Conservation (phyloP, 2,329 filamentous ascomycete species). For the Arthroderma sp. region DNA sequence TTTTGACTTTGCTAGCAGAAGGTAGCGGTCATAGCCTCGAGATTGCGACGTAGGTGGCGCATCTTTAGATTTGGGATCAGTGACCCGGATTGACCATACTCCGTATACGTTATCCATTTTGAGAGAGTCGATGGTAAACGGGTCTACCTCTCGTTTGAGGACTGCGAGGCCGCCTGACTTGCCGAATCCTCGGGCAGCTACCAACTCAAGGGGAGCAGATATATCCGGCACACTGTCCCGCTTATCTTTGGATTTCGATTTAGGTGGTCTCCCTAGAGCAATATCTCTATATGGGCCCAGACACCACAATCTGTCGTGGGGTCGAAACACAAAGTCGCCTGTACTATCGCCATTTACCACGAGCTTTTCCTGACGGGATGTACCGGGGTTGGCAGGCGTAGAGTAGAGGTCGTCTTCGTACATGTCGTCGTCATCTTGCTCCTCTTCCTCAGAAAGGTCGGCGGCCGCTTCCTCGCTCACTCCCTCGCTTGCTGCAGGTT, state of each 20-base stretch:
- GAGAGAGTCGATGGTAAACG: constrained; percentile 56
- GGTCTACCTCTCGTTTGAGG: constrained; percentile 65
- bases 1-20: constrained; percentile 64
- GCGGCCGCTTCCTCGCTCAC: constrained; percentile 16
- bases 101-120: constrained; percentile 61
- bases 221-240: constrained; percentile 30
- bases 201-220: constrained; percentile 38
- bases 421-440: constrained; percentile 46
- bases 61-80: constrained; percentile 36
- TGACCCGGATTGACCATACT: constrained; percentile 63
- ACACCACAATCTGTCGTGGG: constrained; percentile 66
- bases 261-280: constrained; percentile 51
- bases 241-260: constrained; percentile 18
- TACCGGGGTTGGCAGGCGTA: constrained; percentile 18
- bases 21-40: constrained; percentile 59
- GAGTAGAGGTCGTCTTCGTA: constrained; percentile 44
- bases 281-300: constrained; percentile 69
- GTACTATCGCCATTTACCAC: constrained; percentile 17
- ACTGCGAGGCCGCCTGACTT: constrained; percentile 58
- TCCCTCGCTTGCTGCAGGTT: constrained; percentile 33
- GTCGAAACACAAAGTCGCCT: constrained; percentile 56
- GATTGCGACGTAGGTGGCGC: constrained; percentile 38
- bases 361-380: constrained; percentile 13
- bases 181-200: constrained; percentile 44
- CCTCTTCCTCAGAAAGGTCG: constrained; percentile 47